Evolutionary conservation across 805 yeast genomes (phyloP).

Genomic region (Kodamaea leandrae): DNA sequence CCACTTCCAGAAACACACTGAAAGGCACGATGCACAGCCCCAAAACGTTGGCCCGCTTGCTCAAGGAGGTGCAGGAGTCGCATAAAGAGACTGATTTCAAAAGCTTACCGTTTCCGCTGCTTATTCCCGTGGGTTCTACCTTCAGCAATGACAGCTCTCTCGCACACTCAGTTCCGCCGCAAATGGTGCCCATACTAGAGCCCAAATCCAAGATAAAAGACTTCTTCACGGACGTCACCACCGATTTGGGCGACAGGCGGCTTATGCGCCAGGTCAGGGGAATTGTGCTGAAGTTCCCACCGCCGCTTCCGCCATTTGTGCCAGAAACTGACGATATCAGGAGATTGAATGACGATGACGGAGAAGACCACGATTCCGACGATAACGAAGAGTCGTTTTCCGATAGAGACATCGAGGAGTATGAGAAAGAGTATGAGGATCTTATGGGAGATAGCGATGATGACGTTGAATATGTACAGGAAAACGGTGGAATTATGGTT

Average conservation of each 20-base stretch:
- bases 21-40: conserved; percentile 10
- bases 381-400: neutral
- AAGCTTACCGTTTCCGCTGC: conserved; percentile 1
- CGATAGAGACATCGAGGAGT: conserved; percentile 7
- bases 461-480: conserved; percentile 5
- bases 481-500: conserved; percentile 34
- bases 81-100: neutral
- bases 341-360: conserved; percentile 4
- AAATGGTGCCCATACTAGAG: conserved; percentile 36
- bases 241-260: conserved; percentile 14
- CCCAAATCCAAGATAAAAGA: conserved; percentile 28
- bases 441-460: conserved; percentile 1
- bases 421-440: conserved; percentile 1
- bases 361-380: neutral
- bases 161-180: conserved; percentile 36
- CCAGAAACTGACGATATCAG: conserved; percentile 3
- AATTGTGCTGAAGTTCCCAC: conserved; percentile 32
- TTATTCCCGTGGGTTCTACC: neutral
- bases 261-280: conserved; percentile 20
- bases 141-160: neutral
- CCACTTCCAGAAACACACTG: no score
- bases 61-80: conserved; percentile 9
- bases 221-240: conserved; percentile 34
- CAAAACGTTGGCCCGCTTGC: conserved; percentile 12
- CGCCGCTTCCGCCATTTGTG: conserved; percentile 37